phyloP scores from a whole-genome alignment of 2,329 filamentous ascomycete genomes.

The Sporothrix protearum region DNA sequence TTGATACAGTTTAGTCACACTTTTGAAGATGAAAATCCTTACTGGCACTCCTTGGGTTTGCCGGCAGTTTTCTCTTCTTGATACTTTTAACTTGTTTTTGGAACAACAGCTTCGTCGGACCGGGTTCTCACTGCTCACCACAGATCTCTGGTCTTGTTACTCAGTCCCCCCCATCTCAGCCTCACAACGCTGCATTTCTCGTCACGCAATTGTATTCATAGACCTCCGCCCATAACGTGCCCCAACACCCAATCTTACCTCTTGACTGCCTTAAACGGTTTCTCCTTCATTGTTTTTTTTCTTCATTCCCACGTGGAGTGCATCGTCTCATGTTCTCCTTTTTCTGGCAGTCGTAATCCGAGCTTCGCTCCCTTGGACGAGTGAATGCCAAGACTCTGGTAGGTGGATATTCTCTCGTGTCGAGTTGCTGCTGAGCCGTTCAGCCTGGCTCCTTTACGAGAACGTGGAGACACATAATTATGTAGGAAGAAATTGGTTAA shows the following conservation, averaged over 20 bases:
- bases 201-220: background rate
- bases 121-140: too few species aligned
- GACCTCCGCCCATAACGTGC: background rate
- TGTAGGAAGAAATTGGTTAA: too few species aligned
- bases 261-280: background rate
- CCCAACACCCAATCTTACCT: background rate
- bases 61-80: too few species aligned
- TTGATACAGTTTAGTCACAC: background rate
- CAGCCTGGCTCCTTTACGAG: too few species aligned
- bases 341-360: slow-evolving; percentile 4
- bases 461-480: too few species aligned
- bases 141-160: too few species aligned
- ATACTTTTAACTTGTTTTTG: too few species aligned
- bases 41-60: too few species aligned
- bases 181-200: too few species aligned
- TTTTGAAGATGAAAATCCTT: background rate
- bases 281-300: background rate
- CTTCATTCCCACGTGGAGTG: background rate
- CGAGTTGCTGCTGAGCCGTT: background rate
- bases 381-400: background rate
- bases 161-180: too few species aligned
- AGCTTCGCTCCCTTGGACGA: background rate
- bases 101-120: too few species aligned
- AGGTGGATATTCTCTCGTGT: background rate
- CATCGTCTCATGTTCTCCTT: background rate